Evolutionary conservation across 306 rosid genomes (phyloP).

Genomic region (Cotoneaster glaucophyllus): DNA sequence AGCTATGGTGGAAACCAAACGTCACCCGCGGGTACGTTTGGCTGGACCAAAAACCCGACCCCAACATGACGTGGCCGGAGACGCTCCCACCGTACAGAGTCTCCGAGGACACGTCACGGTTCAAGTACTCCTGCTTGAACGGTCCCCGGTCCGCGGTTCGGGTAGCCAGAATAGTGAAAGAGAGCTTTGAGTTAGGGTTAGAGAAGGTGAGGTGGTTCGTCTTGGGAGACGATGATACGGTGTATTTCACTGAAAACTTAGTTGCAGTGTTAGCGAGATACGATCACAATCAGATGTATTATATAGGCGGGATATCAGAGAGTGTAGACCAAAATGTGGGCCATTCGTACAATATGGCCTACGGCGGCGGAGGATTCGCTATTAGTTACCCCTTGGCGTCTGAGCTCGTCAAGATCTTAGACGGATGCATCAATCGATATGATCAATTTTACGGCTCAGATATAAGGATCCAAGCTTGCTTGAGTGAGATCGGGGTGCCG

Average conservation of each 20-base stretch:
- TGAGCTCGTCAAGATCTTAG: slow-evolving; percentile 53
- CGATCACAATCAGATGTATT: slow-evolving; percentile 77
- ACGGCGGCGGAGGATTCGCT: slow-evolving; percentile 77
- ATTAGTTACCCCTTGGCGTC: slow-evolving; percentile 60
- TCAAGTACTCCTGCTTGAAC: slow-evolving; percentile 48
- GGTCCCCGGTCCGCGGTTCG: slow-evolving; percentile 66
- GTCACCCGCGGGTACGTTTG: slow-evolving; percentile 56
- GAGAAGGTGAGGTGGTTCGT: slow-evolving; percentile 70
- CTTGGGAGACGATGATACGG: slow-evolving; percentile 85
- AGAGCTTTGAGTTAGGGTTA: slow-evolving; percentile 58
- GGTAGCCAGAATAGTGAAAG: slow-evolving; percentile 64
- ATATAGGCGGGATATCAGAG: slow-evolving; percentile 67
- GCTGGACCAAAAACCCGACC: slow-evolving; percentile 34
- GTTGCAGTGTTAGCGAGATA: slow-evolving; percentile 53
- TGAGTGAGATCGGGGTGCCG: slow-evolving; percentile 67
- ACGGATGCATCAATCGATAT: slow-evolving; percentile 64
- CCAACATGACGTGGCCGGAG: slow-evolving; percentile 34
- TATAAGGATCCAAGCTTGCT: slow-evolving; percentile 61
- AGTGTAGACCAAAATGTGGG: slow-evolving; percentile 58
- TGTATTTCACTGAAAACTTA: slow-evolving; percentile 54
- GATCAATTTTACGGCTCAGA: slow-evolving; percentile 50
- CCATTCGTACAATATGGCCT: slow-evolving; percentile 53
- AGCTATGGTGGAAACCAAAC: slow-evolving; percentile 57
- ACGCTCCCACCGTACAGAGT: slow-evolving; percentile 33
- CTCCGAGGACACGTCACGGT: slow-evolving; percentile 46